Conservation (phyloP, 768 basidiomycete species). For the Galerina sulciceps region DNA sequence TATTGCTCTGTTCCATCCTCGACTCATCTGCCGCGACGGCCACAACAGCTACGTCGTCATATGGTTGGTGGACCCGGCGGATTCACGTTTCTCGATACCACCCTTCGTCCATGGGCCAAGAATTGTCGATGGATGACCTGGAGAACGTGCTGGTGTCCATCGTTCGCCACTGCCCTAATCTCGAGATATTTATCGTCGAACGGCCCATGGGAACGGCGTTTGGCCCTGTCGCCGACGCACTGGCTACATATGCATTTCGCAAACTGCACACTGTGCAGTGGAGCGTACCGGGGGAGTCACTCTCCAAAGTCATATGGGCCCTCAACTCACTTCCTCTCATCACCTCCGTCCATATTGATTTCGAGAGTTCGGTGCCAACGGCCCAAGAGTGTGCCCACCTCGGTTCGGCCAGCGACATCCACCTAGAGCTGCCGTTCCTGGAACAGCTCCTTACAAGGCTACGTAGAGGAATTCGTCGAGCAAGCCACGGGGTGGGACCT, state of each 20-base stretch:
- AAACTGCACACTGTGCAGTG: constrained; percentile 65
- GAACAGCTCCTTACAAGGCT: constrained; percentile 68
- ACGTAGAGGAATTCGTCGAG: constrained; percentile 68
- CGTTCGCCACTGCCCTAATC: constrained; percentile 69
- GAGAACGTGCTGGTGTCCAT: constrained; percentile 61
- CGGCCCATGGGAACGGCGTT: constrained; percentile 65
- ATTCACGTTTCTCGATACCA: constrained; percentile 68
- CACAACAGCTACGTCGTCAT: constrained; percentile 43
- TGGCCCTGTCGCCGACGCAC: constrained; percentile 65
- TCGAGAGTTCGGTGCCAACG: constrained; percentile 41
- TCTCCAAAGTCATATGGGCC: constrained; percentile 75
- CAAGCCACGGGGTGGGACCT: constrained; percentile 71
- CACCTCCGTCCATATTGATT: constrained; percentile 55
- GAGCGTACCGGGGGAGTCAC: constrained; percentile 55
- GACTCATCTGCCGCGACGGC: constrained; percentile 43
- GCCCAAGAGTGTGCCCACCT: constrained; percentile 44
- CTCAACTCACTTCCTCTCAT: constrained; percentile 64
- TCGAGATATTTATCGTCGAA: constrained; percentile 74
- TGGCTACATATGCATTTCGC: constrained; percentile 53
- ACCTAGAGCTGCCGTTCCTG: constrained; percentile 55
- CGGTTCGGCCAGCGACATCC: constrained; percentile 64
- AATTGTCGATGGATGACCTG: constrained; percentile 49
- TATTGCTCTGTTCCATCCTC: constrained; percentile 54
- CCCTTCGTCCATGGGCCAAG: constrained; percentile 31
- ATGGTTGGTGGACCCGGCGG: constrained; percentile 76